Base-by-base conservation (phyloP, 2,329 filamentous ascomycete genomes). In the Fusarium sp. region DNA sequence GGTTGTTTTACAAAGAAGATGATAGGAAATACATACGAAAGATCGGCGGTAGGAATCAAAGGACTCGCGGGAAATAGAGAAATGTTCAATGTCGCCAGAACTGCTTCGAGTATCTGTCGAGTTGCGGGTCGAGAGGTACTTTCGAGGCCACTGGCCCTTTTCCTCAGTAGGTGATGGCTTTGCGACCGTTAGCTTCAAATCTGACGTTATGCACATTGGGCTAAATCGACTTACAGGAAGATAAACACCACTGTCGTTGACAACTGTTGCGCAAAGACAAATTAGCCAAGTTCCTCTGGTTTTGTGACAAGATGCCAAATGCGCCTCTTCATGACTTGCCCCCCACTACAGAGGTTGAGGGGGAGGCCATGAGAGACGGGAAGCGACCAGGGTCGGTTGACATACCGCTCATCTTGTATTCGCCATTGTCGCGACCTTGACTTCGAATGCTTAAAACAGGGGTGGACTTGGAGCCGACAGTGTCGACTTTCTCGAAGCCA, bases 31-130 rank as follows among this genome's bases (percentile, higher is more conserved):
- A 87, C 92, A 77, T 88, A 97, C 96, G 85, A 98, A 98, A 73
- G 95, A 98, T 78, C 96, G 91, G 72, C 96, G 89, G 84, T 98
- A 98, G 6, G 95, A 97, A 81, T 98, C 96, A 80, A 98, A 98
- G 4, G 95, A 98, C 84, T 98, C 96, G 78, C 96, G 90, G 42
- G 95, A 97, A 81, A 98, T 98, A 72, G 93, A 94, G 81, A 98
- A 98, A 19, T 93, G 95, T 80, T 98, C 96, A 77, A 95, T 95
- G 71, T 97, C 94, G 77, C 91, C 91, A 67, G 94, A 86, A 76
- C 92, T 89, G 79, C 88, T 90, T 63, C 84, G 83, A 37, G 85
- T 88, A 73, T 89, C 87, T 74, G 85, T 86, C 9, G 89, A 91
- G 47, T 84, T 85, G 63, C 88, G 85, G 15, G 88, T 87, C 18